Base-by-base conservation (phyloP, 2,329 filamentous ascomycete species). In the Amylocarpus encephaloides region DNA sequence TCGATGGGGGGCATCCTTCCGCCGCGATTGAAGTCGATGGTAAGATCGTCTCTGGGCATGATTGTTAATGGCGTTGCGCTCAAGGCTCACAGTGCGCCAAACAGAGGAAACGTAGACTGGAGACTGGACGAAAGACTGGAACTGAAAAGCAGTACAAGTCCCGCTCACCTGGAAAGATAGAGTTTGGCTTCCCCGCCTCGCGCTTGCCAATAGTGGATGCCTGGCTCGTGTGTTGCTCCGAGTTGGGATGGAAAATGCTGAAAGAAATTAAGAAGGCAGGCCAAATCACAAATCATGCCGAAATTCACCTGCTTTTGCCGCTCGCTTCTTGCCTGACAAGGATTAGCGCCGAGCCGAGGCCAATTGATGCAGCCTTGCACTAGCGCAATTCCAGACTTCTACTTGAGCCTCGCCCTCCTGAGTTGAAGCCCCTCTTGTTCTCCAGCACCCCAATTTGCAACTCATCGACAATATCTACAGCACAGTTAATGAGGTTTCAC, bases 11-110 rank as follows among this genome's bases (percentile, higher is more conserved):
- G 78, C 79, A 83, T 83, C 72, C 73, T 51, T 32, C 51, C 54
- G 40, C 49, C 76, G 65, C 26, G 30, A 16, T 82, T 79, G 68
- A 83, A 83, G 70, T 85, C 81, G 73, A 85, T 85, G 66, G 79
- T 78, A 62, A 85, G 72, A 67, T 85, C 81, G 81, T 85, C 81
- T 81, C 81, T 84, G 73, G 81, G 81, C 81, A 85, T 84, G 69
- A 71, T 71, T 75, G 78, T 82, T 78, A 81, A 81, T 70, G 63
- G 65, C 61, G 57, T 55, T 58, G 57, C 58, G 51, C 53, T 46
- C 43, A 16, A 29, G 29, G 45, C 43, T 50, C 56, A 57, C 54
- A 60, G 55, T 58, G 55, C 54, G 50, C 51, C 44, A 44, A 49
- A 53, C 35, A 49, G 38, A 50, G n/a, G 11, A 46, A 26, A 26